These are phyloP conservation scores for Fraxinus dipetala DNA, from an alignment of 305 asterid species.

Conservation along the genomic window DNA sequence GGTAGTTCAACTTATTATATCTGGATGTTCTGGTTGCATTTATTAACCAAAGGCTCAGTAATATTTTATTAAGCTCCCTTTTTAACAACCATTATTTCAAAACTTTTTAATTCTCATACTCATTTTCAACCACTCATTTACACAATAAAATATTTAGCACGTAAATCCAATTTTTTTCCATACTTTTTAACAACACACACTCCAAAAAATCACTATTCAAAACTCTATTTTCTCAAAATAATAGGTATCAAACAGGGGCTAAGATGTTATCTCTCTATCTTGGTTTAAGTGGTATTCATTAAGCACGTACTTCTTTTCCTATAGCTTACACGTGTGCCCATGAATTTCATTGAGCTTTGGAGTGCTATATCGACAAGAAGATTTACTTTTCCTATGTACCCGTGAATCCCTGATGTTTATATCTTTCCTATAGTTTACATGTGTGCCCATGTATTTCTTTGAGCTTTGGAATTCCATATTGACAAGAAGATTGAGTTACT, in stretches of 20 bases:
- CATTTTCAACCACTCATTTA: no score
- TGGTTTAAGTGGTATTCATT: conserved; percentile 7
- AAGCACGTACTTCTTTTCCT: conserved; percentile 9
- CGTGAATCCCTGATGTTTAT: neutral
- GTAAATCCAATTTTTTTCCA: no score
- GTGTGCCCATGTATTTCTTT: conserved; percentile 10
- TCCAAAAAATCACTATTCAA: no score
- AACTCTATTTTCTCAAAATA: no score
- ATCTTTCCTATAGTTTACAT: conserved; percentile 8
- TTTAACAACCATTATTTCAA: no score
- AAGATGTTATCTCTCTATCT: conserved; percentile 1
- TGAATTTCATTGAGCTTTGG: conserved; percentile 8
- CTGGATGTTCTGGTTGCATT: conserved; percentile 17
- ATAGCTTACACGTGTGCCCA: conserved; percentile 4
- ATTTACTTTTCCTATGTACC: neutral
- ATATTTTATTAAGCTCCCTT: neutral
- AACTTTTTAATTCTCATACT: no score
- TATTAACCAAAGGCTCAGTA: neutral
- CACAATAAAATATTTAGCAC: no score
- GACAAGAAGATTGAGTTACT: conserved; percentile 4
- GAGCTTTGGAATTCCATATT: conserved; percentile 8
- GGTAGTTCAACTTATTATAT: conserved; percentile 44
- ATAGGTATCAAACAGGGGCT: no score
- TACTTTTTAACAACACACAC: no score
- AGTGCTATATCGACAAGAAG: conserved; percentile 7